A percentile compares a stretch with the other conserved stretches of the same genome.
These are phyloP conservation scores for Ceratobasidium sp. DNA, from an alignment of 1,284 basidiomycete genomes.

Conservation along the genomic window DNA sequence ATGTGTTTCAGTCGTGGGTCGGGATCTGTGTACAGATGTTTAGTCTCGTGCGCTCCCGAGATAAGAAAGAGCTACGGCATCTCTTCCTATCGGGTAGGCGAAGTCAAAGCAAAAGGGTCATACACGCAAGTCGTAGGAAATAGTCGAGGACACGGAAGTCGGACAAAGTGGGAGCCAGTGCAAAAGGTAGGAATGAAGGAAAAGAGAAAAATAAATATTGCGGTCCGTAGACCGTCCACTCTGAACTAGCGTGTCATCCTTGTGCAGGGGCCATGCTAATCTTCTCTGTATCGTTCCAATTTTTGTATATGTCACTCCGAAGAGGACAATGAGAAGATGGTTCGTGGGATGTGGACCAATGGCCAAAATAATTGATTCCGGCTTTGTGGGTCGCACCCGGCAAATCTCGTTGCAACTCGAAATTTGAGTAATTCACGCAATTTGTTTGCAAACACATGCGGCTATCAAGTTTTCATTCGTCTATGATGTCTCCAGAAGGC, in stretches of 20 bases:
- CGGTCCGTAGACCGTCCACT: conserved; percentile 39
- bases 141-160: not conserved
- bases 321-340: not conserved
- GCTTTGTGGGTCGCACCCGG: conserved; percentile 14
- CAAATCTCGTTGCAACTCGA: too few relatives aligned
- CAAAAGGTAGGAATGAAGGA: too few relatives aligned
- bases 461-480: not conserved
- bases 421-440: too few relatives aligned
- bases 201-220: conserved; percentile 27
- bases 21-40: not conserved
- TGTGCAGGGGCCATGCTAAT: conserved; percentile 37
- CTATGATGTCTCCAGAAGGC: not conserved
- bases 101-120: too few relatives aligned
- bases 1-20: not conserved
- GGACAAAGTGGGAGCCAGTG: too few relatives aligned
- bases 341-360: not conserved
- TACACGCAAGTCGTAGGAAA: too few relatives aligned
- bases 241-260: conserved; percentile 38
- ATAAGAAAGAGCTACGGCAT: too few relatives aligned
- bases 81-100: too few relatives aligned
- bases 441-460: not conserved
- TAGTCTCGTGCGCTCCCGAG: too few relatives aligned
- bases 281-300: conserved; percentile 39
- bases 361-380: conserved; percentile 13
- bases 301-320: conserved; percentile 39